These are phyloP conservation scores for Gaeumannomyces tritici DNA, from an alignment of 2,329 filamentous ascomycete species.

Conservation along the genomic window DNA sequence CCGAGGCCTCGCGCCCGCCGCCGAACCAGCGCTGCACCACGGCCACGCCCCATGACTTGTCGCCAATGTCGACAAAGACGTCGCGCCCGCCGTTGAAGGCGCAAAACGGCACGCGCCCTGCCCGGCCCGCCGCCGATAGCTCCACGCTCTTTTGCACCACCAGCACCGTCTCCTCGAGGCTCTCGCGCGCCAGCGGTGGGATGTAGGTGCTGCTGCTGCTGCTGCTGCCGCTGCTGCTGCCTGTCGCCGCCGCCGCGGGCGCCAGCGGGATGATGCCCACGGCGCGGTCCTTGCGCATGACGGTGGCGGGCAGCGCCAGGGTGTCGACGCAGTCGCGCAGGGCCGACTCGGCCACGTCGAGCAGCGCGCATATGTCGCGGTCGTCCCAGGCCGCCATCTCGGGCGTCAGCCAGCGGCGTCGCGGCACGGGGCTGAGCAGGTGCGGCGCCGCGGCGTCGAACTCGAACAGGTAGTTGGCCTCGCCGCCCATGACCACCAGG, in stretches of 20 bases:
- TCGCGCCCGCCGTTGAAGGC: slow-evolving; percentile 98
- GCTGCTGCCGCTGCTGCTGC: background rate
- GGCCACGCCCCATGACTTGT: slow-evolving; percentile 92
- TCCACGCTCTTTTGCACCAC: slow-evolving; percentile 91
- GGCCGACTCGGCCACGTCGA: slow-evolving; percentile 81
- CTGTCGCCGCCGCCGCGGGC: background rate
- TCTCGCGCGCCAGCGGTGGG: slow-evolving; percentile 62
- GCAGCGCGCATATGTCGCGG: slow-evolving; percentile 64
- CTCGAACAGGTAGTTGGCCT: slow-evolving; percentile 90
- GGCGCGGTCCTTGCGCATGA: slow-evolving; percentile 82
- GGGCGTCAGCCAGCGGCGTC: slow-evolving; percentile 61
- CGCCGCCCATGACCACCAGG: slow-evolving; percentile 87
- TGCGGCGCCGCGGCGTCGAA: slow-evolving; percentile 57
- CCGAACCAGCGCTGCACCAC: slow-evolving; percentile 90
- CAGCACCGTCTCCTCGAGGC: slow-evolving; percentile 89
- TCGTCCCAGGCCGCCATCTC: slow-evolving; percentile 74
- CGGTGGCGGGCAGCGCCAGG: slow-evolving; percentile 66
- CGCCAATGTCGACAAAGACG: slow-evolving; percentile 96
- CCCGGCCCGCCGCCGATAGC: slow-evolving; percentile 57
- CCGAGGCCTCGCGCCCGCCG: slow-evolving; percentile 26
- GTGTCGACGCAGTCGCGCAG: slow-evolving; percentile 72
- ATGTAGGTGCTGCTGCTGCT: background rate
- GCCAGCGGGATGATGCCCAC: slow-evolving; percentile 60
- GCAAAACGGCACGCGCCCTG: slow-evolving; percentile 66
- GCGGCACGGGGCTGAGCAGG: slow-evolving; percentile 58